Evolutionary conservation across 176 grass and related monocot genomes (phyloP), one percentile per base, ranked within the genome.

Genomic region (Urochloa ruziziensis): DNA sequence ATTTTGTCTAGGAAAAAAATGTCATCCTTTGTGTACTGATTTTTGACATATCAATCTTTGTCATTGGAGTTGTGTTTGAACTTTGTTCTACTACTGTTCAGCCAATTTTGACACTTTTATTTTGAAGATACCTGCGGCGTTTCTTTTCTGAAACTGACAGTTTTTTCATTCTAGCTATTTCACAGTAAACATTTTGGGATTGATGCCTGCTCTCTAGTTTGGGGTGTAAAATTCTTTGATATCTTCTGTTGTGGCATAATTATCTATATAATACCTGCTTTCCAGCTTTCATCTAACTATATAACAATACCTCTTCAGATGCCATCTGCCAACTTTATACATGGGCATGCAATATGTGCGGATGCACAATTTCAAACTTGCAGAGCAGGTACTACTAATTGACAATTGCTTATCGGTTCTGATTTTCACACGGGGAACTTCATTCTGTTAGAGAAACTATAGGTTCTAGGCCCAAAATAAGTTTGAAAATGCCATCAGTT

Each of bases 301-400:
- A 34, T 73, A 28, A 37, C 77, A 67, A 65, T 75, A 17, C 25
- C 78, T 62, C 88, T 91, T 83, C 83, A 98, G 96, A 82, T 98
- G 93, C 87, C 96, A 98, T 84, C 87, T 98, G 62, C 91, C 96
- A 83, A 85, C 91, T 85, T 93, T 98, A 78, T 98, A 98, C 68
- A 94, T 94, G 81, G 96, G 96, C 36, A 98, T 95, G 96, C 93
- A 98, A 85, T 98, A 91, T 71, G 87, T 89, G 83, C 84, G 89
- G 74, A 94, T 94, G 88, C 96, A 94, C 61, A 98, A 92, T 82
- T 92, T 88, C 85, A 96, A 94, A 85, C 89, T 96, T 87, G 91
- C 96, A 47, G 96, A 98, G 70, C 96, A 98, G 93, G 96, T 96
- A 95, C 52, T 29, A 21, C 57, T 69, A 71, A 75, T 29, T 68